A percentile compares a stretch with the other conserved stretches of the same genome.
These are phyloP conservation scores for Tetrapisispora fleetii DNA, from an alignment of 805 yeast genomes.

Conservation along the genomic window DNA sequence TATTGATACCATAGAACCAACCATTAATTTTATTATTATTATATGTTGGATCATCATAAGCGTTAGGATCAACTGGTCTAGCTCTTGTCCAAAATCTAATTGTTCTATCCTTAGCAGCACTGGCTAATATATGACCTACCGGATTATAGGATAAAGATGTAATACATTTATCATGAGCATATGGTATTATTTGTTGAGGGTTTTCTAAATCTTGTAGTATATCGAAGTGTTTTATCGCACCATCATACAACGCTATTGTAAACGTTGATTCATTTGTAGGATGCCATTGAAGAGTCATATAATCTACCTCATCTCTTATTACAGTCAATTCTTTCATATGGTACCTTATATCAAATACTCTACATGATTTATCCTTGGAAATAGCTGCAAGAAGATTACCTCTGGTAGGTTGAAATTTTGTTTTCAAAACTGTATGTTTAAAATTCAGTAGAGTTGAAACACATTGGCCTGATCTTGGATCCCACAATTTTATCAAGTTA, in stretches of 20 bases:
- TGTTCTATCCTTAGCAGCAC: conserved; percentile 90
- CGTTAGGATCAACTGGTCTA: conserved; percentile 78
- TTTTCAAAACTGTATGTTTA: conserved; percentile 85
- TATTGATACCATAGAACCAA: conserved; percentile 41
- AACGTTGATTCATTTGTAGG: conserved; percentile 74
- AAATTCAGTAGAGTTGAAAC: conserved; percentile 80
- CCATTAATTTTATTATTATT: conserved; percentile 52
- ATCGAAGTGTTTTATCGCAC: conserved; percentile 68
- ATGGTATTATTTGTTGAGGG: conserved; percentile 60
- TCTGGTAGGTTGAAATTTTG: conserved; percentile 67
- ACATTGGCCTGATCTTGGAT: conserved; percentile 72
- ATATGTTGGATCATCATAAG: conserved; percentile 74
- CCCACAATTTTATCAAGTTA: conserved; percentile 90
- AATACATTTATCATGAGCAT: conserved; percentile 90
- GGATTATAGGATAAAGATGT: conserved; percentile 91
- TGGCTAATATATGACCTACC: conserved; percentile 78
- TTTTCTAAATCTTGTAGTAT: conserved; percentile 30
- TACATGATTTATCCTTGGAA: conserved; percentile 78
- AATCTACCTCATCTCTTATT: conserved; percentile 74
- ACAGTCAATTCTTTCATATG: conserved; percentile 68
- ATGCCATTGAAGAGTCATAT: conserved; percentile 85
- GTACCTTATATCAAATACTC: conserved; percentile 73
- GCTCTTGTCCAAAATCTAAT: conserved; percentile 93
- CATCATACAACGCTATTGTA: conserved; percentile 83
- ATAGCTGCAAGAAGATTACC: conserved; percentile 79